These are phyloP conservation scores for Dictyostelium brefeldianum DNA, from an alignment of 78 protist species.

Conservation along the genomic window DNA sequence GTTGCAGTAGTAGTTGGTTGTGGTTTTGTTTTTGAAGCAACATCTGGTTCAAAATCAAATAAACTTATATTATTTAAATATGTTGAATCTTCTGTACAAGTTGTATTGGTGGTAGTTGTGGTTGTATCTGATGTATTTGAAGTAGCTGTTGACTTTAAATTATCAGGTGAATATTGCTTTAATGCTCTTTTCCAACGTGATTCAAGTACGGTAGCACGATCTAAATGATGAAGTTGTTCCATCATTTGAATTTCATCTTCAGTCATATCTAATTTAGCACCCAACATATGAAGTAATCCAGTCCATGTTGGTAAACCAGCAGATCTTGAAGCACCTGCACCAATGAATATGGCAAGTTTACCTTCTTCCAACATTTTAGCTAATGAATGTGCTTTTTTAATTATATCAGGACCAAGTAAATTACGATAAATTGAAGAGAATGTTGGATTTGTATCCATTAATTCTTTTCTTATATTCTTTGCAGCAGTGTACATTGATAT, in stretches of 20 bases:
- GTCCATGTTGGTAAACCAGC: conserved; percentile 89
- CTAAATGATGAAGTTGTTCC: conserved; percentile 63
- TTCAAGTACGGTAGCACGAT: conserved; percentile 71
- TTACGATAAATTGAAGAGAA: background rate
- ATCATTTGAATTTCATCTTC: conserved; percentile 6
- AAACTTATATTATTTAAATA: background rate
- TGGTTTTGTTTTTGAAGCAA: background rate
- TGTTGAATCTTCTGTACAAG: background rate
- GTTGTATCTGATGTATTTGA: background rate
- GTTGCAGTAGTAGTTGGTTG: background rate
- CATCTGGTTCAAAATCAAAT: background rate
- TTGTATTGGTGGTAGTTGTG: too few species aligned
- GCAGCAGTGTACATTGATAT: conserved; percentile 65
- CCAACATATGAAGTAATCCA: conserved; percentile 58
- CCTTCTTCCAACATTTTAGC: conserved; percentile 28
- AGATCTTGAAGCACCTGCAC: conserved; percentile 78
- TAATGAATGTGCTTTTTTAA: conserved; percentile 31
- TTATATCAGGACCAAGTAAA: conserved; percentile 5
- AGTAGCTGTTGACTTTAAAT: background rate
- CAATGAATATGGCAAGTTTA: conserved; percentile 67
- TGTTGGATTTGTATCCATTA: conserved; percentile 15
- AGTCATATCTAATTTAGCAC: conserved; percentile 57
- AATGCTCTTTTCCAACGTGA: conserved; percentile 60
- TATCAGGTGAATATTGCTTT: conserved; percentile 4
- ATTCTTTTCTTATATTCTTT: conserved; percentile 15